Conservation (phyloP, 306 rosid genomes). For the Vachellia collinsii region DNA sequence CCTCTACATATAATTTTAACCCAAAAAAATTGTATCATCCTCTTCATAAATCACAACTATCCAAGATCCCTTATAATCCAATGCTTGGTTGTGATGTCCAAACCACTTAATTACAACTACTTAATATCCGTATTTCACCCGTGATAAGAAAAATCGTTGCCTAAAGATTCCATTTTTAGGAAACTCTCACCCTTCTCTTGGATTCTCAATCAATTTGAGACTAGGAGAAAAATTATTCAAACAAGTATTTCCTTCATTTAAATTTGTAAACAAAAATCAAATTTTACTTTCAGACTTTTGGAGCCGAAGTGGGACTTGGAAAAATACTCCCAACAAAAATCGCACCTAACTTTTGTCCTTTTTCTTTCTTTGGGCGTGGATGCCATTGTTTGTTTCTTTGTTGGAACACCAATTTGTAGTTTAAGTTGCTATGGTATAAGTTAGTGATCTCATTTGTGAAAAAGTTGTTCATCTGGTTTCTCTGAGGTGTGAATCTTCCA, state of each 20-base stretch:
- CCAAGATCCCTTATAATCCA: neutral
- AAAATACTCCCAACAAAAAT: neutral
- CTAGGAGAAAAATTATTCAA: neutral
- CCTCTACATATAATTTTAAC: neutral
- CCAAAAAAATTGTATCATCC: neutral
- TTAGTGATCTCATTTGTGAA: slow-evolving; percentile 16
- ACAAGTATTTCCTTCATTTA: neutral
- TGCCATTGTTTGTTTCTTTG: slow-evolving; percentile 15
- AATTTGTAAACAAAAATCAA: neutral
- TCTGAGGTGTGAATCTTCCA: slow-evolving; percentile 35
- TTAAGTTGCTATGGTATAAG: neutral
- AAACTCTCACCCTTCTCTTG: neutral
- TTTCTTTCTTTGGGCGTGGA: neutral
- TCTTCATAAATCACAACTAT: neutral
- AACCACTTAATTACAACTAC: neutral
- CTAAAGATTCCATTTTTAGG: neutral
- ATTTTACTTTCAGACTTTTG: neutral
- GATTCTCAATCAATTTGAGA: neutral
- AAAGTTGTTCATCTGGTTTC: neutral
- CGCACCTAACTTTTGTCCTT: neutral
- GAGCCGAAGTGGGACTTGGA: neutral
- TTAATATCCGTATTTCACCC: neutral
- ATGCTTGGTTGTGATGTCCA: neutral
- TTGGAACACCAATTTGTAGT: slow-evolving; percentile 18
- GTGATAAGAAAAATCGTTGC: neutral